A percentile compares a stretch with the other conserved stretches of the same genome.
Evolutionary conservation across 2,329 filamentous ascomycete genomes (phyloP).

Genomic region (Podosphaera fusca): DNA sequence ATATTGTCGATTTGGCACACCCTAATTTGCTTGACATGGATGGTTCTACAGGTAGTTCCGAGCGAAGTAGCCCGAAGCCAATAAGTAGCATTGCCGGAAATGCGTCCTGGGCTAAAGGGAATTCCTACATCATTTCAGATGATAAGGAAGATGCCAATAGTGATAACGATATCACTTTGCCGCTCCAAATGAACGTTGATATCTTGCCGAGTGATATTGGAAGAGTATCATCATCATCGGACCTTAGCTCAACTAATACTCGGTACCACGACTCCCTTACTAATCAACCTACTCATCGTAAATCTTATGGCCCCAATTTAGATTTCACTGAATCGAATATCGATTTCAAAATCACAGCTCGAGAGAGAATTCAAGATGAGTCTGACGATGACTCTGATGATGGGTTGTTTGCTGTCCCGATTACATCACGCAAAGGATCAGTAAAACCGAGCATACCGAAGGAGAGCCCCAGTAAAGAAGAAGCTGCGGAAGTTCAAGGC

Average conservation of each 20-base stretch:
- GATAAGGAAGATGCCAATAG: conserved; percentile 42
- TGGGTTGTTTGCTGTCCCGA: conserved; percentile 58
- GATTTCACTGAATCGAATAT: conserved; percentile 65
- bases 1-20: conserved; percentile 27
- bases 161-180: conserved; percentile 15
- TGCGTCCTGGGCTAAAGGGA: conserved; percentile 34
- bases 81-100: conserved; percentile 29
- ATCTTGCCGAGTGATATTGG: conserved; percentile 23
- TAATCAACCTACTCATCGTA: conserved; percentile 20
- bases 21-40: conserved; percentile 29
- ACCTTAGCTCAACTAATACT: conserved; percentile 27
- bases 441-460: conserved; percentile 14
- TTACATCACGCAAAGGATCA: conserved; percentile 20
- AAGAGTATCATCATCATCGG: conserved; percentile 23
- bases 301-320: conserved; percentile 50
- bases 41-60: conserved; percentile 26
- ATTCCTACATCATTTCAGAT: conserved; percentile 53
- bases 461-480: conserved; percentile 12
- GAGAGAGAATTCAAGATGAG: conserved; percentile 26
- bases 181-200: conserved; percentile 17
- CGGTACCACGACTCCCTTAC: conserved; percentile 3
- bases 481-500: conserved; percentile 14
- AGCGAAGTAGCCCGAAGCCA: conserved; percentile 33
- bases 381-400: conserved; percentile 79
- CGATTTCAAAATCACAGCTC: conserved; percentile 39